Base-by-base conservation (phyloP, 129 eudicot genomes). In the Ambrosia artemisiifolia region DNA sequence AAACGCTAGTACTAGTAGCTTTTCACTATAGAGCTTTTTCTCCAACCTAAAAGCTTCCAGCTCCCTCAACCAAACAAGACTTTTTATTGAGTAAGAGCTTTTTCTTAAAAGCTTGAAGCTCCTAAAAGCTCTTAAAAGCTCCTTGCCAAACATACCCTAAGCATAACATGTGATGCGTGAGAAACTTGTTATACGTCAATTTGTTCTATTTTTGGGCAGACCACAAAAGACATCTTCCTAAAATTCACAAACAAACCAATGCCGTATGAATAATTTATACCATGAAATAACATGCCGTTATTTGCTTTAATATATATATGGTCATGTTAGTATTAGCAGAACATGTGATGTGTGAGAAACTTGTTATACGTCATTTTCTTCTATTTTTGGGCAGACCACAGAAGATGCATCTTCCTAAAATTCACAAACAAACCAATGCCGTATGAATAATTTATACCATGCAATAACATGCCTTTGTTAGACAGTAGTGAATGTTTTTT, bases 291-390 rank as follows among this genome's bases (percentile, higher is more conserved):
- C 32, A 11, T 32, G 38, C 2, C 4, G 12, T 74, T 36, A 3
- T 19, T 34, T 63, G 64, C 42, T 48, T 63, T 47, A 16, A 63
- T 20, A 47, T 33, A 7, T 33, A 30, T 44, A 7, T 44, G 35
- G 71, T 9, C 32, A 8, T 49, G 4, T 18, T 6, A 10, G 7
- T 62, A 34, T 33, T 7, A 40, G 7, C 32, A 44, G 28, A 17
- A 11, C 42, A 35, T 74, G 63, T 20, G 71, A 49, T 35, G 49
- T 49, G 32, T 20, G 78, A 71, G 54, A 40, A 56, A 13, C 55
- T 19, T 33, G 65, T 35, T 35, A 17, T 17, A 1, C 42, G 14
- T 74, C 63, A 62, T n/a, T 11, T 17, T 18, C 0, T 17, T 32
- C 3, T 73, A 61, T 48, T 33, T 62, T 32, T 40, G 32, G 34